These are phyloP conservation scores for Fragilaria radians DNA, from an alignment of 108 stramenopile genomes.

Conservation along the genomic window DNA sequence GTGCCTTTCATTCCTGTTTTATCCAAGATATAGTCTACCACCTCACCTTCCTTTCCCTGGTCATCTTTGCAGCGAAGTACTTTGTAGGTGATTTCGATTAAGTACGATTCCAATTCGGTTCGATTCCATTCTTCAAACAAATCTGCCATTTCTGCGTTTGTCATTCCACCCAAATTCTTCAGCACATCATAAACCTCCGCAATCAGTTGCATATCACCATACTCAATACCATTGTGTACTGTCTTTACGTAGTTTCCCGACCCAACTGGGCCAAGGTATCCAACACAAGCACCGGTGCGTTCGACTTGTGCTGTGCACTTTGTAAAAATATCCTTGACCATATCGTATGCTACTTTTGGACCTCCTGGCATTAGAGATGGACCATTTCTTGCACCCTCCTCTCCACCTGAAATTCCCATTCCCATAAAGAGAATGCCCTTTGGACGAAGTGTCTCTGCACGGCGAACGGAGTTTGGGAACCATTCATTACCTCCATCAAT, in stretches of 20 bases:
- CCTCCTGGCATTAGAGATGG: constrained; percentile 99
- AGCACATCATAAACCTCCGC: constrained; percentile 95
- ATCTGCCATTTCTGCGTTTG: constrained; percentile 90
- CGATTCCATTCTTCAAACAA: constrained; percentile 92
- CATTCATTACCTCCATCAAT: constrained; percentile 99
- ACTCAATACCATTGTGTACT: constrained; percentile 99
- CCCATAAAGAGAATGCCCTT: constrained; percentile 93
- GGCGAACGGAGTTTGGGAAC: constrained; percentile 95
- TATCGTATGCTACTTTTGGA: constrained; percentile 89
- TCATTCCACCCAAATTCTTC: constrained; percentile 69
- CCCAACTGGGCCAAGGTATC: constrained; percentile 91
- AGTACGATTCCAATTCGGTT: constrained; percentile 80
- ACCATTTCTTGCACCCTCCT: constrained; percentile 97
- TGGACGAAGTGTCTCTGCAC: constrained; percentile 71
- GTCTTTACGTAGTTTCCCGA: constrained; percentile 96
- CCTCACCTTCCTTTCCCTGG: constrained; percentile 60
- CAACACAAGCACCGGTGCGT: constrained; percentile 87
- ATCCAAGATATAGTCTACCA: constrained; percentile 91
- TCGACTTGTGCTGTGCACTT: constrained; percentile 93
- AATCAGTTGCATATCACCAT: constrained; percentile 99
- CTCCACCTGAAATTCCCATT: constrained; percentile 99
- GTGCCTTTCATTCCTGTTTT: constrained; percentile 99
- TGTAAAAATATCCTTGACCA: constrained; percentile 89
- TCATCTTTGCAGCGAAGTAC: constrained; percentile 87
- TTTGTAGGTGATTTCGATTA: constrained; percentile 96